Evolutionary conservation across 1,139 yeast species (phyloP).

Genomic region (Pichia sp.): DNA sequence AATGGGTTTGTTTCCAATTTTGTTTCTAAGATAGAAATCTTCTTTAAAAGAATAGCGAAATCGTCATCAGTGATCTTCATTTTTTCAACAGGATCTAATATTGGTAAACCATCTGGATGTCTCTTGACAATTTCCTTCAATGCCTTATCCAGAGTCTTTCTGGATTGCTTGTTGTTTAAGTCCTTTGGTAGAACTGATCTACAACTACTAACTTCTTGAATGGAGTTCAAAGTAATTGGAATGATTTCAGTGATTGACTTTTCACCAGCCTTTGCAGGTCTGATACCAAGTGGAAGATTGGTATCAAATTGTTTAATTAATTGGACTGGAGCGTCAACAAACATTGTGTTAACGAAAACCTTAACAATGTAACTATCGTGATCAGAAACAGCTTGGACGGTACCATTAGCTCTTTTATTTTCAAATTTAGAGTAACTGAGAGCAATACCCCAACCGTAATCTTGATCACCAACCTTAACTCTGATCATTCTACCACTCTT

Average conservation of each 20-base stretch:
- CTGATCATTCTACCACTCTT: slow-evolving; percentile 87
- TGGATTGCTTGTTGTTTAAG: slow-evolving; percentile 65
- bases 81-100: slow-evolving; percentile 84
- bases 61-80: slow-evolving; percentile 85
- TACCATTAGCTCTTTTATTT: slow-evolving; percentile 49
- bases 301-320: slow-evolving; percentile 74
- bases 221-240: slow-evolving; percentile 80
- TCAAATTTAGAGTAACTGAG: slow-evolving; percentile 60
- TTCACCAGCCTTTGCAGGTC: slow-evolving; percentile 77
- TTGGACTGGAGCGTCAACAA: slow-evolving; percentile 71
- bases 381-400: slow-evolving; percentile 55
- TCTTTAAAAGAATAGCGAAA: slow-evolving; percentile 66
- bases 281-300: slow-evolving; percentile 78
- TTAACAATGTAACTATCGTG: slow-evolving; percentile 89
- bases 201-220: slow-evolving; percentile 72
- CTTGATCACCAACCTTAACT: slow-evolving; percentile 50
- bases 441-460: slow-evolving; percentile 96
- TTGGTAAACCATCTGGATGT: slow-evolving; percentile 87
- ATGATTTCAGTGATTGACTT: slow-evolving; percentile 72
- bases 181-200: slow-evolving; percentile 84
- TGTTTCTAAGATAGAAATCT: slow-evolving; percentile 78
- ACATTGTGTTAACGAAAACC: slow-evolving; percentile 80
- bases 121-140: slow-evolving; percentile 76
- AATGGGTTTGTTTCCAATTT: slow-evolving; percentile 72
- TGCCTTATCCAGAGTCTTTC: slow-evolving; percentile 72